phyloP scores from a whole-genome alignment of 2,329 filamentous ascomycete genomes.

The Arthrobotrys pseudoclavata region DNA sequence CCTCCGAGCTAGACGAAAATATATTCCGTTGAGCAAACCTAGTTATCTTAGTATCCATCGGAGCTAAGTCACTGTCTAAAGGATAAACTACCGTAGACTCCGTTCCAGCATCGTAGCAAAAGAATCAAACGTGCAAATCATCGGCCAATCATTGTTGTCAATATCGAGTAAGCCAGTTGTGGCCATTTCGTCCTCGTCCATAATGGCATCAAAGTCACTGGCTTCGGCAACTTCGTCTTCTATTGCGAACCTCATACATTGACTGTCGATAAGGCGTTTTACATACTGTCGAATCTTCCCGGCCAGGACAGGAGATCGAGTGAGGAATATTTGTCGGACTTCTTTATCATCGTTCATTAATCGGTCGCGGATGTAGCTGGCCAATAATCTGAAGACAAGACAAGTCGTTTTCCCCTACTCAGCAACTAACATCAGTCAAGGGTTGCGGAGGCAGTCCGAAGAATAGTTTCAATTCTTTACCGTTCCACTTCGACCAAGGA shows the following conservation, averaged over 20 bases:
- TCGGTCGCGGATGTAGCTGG: conserved; percentile 23
- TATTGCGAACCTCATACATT: conserved; percentile 7
- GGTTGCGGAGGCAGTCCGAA: too few species aligned
- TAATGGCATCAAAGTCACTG: not conserved
- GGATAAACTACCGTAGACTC: conserved; percentile 18
- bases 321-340: conserved; percentile 41
- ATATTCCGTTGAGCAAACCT: conserved; percentile 36
- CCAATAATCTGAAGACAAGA: conserved; percentile 25
- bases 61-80: not conserved
- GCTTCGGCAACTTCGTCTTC: not conserved
- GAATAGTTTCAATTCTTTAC: not conserved
- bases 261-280: conserved; percentile 23
- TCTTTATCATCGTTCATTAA: conserved; percentile 10
- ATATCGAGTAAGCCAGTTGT: conserved; percentile 12
- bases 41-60: not conserved
- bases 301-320: conserved; percentile 30
- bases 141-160: conserved; percentile 9
- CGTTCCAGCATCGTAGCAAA: conserved; percentile 33
- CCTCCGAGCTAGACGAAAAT: conserved; percentile 1
- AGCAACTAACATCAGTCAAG: too few species aligned
- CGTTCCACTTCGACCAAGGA: conserved; percentile 37
- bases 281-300: conserved; percentile 44
- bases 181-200: not conserved
- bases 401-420: conserved; percentile 44
- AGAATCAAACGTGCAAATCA: conserved; percentile 37